A percentile compares a stretch with the other conserved stretches of the same genome.
These are phyloP conservation scores for Lenzites betulinus DNA, from an alignment of 768 basidiomycete species.

Conservation along the genomic window DNA sequence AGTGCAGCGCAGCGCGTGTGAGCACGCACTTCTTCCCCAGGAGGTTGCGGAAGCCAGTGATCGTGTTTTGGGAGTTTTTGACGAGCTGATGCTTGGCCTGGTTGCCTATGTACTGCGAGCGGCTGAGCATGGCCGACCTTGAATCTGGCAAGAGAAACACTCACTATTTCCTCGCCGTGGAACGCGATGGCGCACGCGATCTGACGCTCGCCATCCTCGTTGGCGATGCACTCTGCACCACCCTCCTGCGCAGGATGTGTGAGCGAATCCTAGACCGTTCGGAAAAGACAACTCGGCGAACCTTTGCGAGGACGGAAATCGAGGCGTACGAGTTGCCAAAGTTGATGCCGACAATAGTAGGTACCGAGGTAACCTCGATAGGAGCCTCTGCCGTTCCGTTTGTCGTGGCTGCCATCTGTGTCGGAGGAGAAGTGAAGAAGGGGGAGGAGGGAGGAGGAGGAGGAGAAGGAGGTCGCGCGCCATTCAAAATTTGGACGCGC, in stretches of 20 bases:
- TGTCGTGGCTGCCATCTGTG: conserved; percentile 43
- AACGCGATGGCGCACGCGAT: conserved; percentile 94
- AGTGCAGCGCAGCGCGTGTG: background rate
- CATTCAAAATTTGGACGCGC: conserved; percentile 3
- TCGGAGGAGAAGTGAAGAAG: background rate
- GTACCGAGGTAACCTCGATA: conserved; percentile 36
- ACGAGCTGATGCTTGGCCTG: conserved; percentile 93
- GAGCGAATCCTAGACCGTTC: background rate
- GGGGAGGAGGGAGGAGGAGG: conserved; percentile 1
- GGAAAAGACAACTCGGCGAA: conserved; percentile 33
- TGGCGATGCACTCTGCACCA: conserved; percentile 92
- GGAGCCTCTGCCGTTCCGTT: conserved; percentile 56
- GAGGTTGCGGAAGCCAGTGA: conserved; percentile 91
- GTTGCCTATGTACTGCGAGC: conserved; percentile 86
- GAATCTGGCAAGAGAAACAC: conserved; percentile 30
- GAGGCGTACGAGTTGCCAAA: conserved; percentile 95
- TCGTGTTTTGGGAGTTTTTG: conserved; percentile 92
- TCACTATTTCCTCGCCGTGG: conserved; percentile 85
- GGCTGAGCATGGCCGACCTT: background rate
- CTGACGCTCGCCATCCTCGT: conserved; percentile 98
- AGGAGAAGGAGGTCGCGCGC: background rate
- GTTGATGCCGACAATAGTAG: conserved; percentile 89
- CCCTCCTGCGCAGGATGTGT: conserved; percentile 61
- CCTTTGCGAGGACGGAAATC: conserved; percentile 95
- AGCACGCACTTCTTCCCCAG: conserved; percentile 86